Evolutionary conservation across 768 basidiomycete genomes (phyloP).

Genomic region (Leccinum subgranulosum): DNA sequence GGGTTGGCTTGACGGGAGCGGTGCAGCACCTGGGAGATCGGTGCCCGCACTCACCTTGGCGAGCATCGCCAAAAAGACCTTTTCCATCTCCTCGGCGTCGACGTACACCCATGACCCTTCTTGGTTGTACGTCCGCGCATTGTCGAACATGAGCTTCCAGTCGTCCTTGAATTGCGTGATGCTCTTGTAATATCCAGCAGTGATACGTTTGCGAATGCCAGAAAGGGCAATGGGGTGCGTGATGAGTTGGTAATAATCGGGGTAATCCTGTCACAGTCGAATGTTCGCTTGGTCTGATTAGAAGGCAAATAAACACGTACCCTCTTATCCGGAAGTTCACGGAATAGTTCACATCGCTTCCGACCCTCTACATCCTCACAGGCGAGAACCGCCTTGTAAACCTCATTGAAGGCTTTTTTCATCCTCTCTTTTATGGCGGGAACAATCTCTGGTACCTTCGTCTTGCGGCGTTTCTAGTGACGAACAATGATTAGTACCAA

Average conservation of each 20-base stretch:
- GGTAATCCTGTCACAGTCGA: slow-evolving; percentile 61
- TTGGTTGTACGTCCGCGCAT: slow-evolving; percentile 91
- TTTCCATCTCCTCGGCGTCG: slow-evolving; percentile 93
- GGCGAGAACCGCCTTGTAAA: slow-evolving; percentile 67
- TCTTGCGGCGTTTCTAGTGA: slow-evolving; percentile 82
- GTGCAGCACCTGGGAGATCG: slow-evolving; percentile 71
- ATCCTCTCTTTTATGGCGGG: slow-evolving; percentile 65
- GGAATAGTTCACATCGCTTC: slow-evolving; percentile 83
- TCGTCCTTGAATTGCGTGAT: slow-evolving; percentile 72
- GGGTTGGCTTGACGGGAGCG: slow-evolving; percentile 25
- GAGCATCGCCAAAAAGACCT: slow-evolving; percentile 73
- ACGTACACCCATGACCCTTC: slow-evolving; percentile 95
- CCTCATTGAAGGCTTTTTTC: slow-evolving; percentile 81
- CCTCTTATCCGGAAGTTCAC: slow-evolving; percentile 77
- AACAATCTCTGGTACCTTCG: slow-evolving; percentile 56
- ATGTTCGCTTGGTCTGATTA: slow-evolving; percentile 10
- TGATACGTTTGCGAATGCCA: slow-evolving; percentile 76
- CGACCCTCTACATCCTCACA: slow-evolving; percentile 73
- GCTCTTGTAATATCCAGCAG: slow-evolving; percentile 65
- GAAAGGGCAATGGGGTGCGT: slow-evolving; percentile 83
- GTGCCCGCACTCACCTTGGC: slow-evolving; percentile 61
- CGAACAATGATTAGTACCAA: neutral
- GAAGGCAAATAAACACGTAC: slow-evolving; percentile 36
- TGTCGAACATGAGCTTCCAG: slow-evolving; percentile 90
- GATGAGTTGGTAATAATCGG: slow-evolving; percentile 92